phyloP scores from a whole-genome alignment of 331 rosid genomes.

The Quercus phellos region DNA sequence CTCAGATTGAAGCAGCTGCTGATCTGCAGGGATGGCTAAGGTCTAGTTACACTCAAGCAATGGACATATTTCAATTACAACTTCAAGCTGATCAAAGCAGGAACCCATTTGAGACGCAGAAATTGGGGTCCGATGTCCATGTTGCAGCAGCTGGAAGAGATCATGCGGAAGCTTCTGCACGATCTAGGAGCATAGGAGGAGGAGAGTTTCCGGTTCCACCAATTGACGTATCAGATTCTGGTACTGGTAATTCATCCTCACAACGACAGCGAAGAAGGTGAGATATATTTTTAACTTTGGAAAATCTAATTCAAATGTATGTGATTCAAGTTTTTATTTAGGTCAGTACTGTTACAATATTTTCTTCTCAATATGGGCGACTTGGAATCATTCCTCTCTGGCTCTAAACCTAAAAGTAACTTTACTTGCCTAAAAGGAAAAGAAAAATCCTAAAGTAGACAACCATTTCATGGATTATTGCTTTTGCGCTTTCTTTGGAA shows the following conservation, averaged over 20 bases:
- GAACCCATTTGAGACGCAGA: constrained; percentile 15
- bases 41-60: constrained; percentile 6
- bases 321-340: background rate
- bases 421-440: too few species aligned
- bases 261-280: constrained; percentile 48
- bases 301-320: background rate
- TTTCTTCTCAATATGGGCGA: background rate
- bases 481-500: background rate
- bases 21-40: constrained; percentile 35
- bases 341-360: background rate
- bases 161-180: constrained; percentile 10
- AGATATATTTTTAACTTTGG: background rate
- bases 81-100: background rate
- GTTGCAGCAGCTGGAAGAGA: constrained; percentile 19
- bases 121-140: constrained; percentile 1
- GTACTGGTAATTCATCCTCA: constrained; percentile 10
- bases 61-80: constrained; percentile 24
- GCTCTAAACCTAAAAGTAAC: too few species aligned
- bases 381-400: background rate
- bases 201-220: constrained; percentile 14
- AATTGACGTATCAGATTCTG: constrained; percentile 18
- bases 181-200: constrained; percentile 20
- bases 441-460: background rate
- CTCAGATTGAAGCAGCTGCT: constrained; percentile 12
- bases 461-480: background rate